Evolutionary conservation across 2,329 filamentous ascomycete species (phyloP), one percentile per base, ranked within the genome.

Genomic region (Cytospora piceae): DNA sequence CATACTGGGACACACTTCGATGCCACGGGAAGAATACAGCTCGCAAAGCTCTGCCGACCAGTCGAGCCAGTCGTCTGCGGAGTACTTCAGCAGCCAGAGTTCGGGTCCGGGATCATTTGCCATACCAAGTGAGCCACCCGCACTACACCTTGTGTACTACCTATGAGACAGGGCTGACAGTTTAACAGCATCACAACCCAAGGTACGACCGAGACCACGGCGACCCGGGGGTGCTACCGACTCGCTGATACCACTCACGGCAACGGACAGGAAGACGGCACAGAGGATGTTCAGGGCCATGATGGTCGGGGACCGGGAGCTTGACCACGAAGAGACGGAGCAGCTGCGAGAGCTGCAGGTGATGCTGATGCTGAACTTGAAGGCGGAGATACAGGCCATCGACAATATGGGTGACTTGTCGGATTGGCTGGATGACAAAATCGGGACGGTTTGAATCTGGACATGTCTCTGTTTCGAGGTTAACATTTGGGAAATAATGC

Each of bases 351-450:
- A 93, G 71, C 70, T 94, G 20, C 91, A 93, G 72, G 71, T 82
- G 0, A 93, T 94, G 90, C 76, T 94, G 24, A 83, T 91, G 78
- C 78, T 94, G 59, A 90, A 90, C 61, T 71, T 88, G 57, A 95
- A 94, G 72, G 90, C 89, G 0, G 92, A 95, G 73, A 91, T 94
- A 59, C 90, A 95, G 72, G 83, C 87, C 22, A 76, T 92, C 8
- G 88, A 91, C 63, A 79, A 84, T 4, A 77, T 77, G 11, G 85
- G 85, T 0, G 77, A 83, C 58, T 71, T 87, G 6, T 75, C 77
- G 0, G 39, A 69, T 0, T 88, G 85, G 85, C 73, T 88, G 4
- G 79, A 87, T 58, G 61, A 69, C 2, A 76, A 78, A 58, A 73
- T 87, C 49, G 55, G 37, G 20, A 2, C 51, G n/a, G 32, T 51